These are phyloP conservation scores for Grosmannia clavigera DNA, from an alignment of 2,329 filamentous ascomycete genomes.

Conservation along the genomic window DNA sequence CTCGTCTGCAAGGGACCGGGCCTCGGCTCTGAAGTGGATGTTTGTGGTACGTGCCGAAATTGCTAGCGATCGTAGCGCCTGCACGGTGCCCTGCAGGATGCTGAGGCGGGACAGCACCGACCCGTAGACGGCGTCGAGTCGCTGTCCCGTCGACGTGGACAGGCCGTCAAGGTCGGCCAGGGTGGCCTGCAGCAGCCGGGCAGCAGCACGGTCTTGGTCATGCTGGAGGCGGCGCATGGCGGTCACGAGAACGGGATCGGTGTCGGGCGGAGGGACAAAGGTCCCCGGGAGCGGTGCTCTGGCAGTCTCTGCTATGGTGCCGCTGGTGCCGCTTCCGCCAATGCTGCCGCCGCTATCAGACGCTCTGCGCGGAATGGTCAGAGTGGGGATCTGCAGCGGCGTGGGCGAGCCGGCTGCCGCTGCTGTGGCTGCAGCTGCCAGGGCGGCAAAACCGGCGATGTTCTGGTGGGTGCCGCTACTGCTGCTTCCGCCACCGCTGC, in stretches of 20 bases:
- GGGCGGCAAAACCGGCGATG: constrained; percentile 5
- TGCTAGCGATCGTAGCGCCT: constrained; percentile 54
- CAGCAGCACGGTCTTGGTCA: constrained; percentile 6
- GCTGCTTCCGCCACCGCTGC: not conserved
- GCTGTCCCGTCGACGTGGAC: constrained; percentile 49
- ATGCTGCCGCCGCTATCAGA: not conserved
- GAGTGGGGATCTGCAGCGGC: not conserved
- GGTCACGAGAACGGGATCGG: not conserved
- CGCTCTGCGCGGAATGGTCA: not conserved
- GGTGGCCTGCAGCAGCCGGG: constrained; percentile 6
- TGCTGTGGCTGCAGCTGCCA: constrained; percentile 3
- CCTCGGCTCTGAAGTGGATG: constrained; percentile 45
- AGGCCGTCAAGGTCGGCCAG: constrained; percentile 6
- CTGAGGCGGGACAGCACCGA: constrained; percentile 57
- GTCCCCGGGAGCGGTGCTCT: not conserved
- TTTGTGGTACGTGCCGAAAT: constrained; percentile 45
- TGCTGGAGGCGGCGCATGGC: constrained; percentile 7
- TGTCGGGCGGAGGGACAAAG: not conserved
- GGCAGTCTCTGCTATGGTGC: not conserved
- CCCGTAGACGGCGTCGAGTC: constrained; percentile 64
- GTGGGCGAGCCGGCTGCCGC: constrained; percentile 4
- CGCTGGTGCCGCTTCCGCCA: not conserved
- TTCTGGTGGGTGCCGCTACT: not conserved
- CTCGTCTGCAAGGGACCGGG: constrained; percentile 46
- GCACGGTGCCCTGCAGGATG: constrained; percentile 50